Percentiles rank a stretch among this genome's conserved stretches.
phyloP scores from a whole-genome alignment of 129 eudicot genomes.

The Flaveria robusta region DNA sequence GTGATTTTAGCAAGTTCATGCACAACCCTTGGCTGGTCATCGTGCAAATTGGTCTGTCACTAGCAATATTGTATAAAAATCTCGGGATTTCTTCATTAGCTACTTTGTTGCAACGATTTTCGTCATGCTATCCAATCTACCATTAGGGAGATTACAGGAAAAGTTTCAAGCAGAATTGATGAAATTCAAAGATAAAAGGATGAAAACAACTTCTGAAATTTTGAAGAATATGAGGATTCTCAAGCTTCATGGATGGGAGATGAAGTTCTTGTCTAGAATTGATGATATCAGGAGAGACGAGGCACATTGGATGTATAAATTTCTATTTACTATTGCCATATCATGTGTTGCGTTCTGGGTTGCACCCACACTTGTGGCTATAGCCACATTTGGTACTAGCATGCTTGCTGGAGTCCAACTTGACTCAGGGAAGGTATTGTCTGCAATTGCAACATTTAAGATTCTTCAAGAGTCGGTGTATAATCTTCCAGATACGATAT shows the following conservation, averaged over 20 bases:
- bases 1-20: conserved; percentile 60
- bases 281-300: conserved; percentile 56
- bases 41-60: conserved; percentile 66
- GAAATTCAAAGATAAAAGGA: conserved; percentile 76
- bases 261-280: conserved; percentile 80
- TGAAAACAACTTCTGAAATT: conserved; percentile 86
- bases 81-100: conserved; percentile 78
- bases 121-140: conserved; percentile 64
- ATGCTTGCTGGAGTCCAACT: too few species aligned
- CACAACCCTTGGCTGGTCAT: conserved; percentile 74
- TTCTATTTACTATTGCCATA: conserved; percentile 48
- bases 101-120: conserved; percentile 56
- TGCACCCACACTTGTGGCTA: conserved; percentile 81
- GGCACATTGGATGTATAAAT: conserved; percentile 63
- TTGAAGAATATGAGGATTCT: conserved; percentile 89
- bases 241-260: conserved; percentile 92
- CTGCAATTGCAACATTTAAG: conserved; percentile 83
- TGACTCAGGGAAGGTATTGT: too few species aligned
- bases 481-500: conserved; percentile 65
- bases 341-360: conserved; percentile 61
- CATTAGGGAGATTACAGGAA: conserved; percentile 65
- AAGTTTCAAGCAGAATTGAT: conserved; percentile 66
- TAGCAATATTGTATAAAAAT: conserved; percentile 56
- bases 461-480: conserved; percentile 80
- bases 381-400: too few species aligned